Base-by-base conservation (phyloP, 768 basidiomycete species). In the Saitozyma sp. region DNA sequence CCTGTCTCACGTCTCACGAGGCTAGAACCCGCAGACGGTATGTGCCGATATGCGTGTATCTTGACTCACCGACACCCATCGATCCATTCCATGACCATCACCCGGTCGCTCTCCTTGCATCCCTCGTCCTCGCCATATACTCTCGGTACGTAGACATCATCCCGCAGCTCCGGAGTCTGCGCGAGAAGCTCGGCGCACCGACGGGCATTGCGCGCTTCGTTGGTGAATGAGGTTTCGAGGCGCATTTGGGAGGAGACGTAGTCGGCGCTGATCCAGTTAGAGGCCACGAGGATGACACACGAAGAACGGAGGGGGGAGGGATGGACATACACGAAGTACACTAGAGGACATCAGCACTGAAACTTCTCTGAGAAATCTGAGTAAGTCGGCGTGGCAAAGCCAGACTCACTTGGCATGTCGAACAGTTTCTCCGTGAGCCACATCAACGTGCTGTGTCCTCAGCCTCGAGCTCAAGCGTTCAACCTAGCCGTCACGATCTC, bases 231-330 rank as follows among this genome's bases (percentile, higher is more conserved):
- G 0, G 92, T 85, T 73, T 97, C 92, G 64, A 86, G 85, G 5
- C 89, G 84, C 61, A 95, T 85, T 73, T 93, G 92, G 55, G 87
- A 85, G 3, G 87, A 88, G 46, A 95, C 77, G 58, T 80, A 78
- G 51, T 80, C 73, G 45, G 76, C 73, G 8, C 77, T 77, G n/a
- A 56, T n/a, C n/a, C 88, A 71, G 67, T 40, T 49, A 51, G 88
- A 89, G 48, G 86, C 82, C 68, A 90, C 92, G 75, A 88, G n/a
- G n/a, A n/a, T n/a, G n/a, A n/a, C n/a, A 89, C 10, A 87, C 86
- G 4, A 51, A 10, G 59, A 59, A 19, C 42, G 56, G 37, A 54
- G n/a, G 56, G n/a, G n/a, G n/a, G n/a, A n/a, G n/a, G n/a, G n/a
- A 17, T 50, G 19, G 16, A 56, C 66, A 58, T 57, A 71, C 65